Percentiles rank a stretch among this genome's conserved stretches.
Evolutionary conservation across 2,329 filamentous ascomycete genomes (phyloP).

Genomic region (Ilyonectria robusta): DNA sequence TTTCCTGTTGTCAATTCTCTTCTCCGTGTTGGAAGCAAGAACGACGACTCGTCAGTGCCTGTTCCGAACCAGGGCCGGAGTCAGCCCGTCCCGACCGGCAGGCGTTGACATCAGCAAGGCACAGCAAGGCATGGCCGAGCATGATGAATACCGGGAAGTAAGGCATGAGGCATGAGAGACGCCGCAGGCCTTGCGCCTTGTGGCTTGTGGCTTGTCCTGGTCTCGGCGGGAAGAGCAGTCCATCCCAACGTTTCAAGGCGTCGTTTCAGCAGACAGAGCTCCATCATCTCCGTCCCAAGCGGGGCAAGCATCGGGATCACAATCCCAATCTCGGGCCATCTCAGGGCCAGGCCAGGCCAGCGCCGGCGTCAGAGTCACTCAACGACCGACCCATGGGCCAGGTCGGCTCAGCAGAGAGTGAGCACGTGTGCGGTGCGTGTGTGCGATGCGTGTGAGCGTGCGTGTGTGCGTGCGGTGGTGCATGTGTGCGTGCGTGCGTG

Average conservation of each 20-base stretch:
- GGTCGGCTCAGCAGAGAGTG: conserved; percentile 2
- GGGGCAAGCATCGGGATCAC: conserved; percentile 41
- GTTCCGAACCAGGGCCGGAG: conserved; percentile 18
- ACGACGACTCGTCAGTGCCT: conserved; percentile 3
- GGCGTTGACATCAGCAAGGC: conserved; percentile 9
- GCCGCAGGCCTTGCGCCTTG: conserved; percentile 15
- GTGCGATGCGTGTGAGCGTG: neutral
- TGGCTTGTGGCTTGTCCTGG: conserved; percentile 6
- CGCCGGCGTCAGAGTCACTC: neutral
- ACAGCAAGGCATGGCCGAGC: conserved; percentile 26
- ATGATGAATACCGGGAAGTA: conserved; percentile 21
- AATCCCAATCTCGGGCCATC: conserved; percentile 25
- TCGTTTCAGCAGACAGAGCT: conserved; percentile 42
- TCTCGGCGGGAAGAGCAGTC: conserved; percentile 21
- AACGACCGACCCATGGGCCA: neutral
- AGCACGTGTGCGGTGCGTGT: neutral
- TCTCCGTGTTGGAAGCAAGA: conserved; percentile 17
- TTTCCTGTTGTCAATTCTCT: conserved; percentile 25
- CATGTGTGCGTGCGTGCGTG: neutral
- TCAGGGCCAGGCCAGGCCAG: conserved; percentile 4
- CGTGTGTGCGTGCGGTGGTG: neutral
- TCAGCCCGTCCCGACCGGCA: conserved; percentile 1
- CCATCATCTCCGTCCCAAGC: conserved; percentile 29
- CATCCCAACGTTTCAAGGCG: conserved; percentile 44
- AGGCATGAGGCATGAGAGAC: conserved; percentile 20